These are phyloP conservation scores for Macadamia tetraphylla DNA, from an alignment of 164 flowering plant genomes.

Conservation along the genomic window DNA sequence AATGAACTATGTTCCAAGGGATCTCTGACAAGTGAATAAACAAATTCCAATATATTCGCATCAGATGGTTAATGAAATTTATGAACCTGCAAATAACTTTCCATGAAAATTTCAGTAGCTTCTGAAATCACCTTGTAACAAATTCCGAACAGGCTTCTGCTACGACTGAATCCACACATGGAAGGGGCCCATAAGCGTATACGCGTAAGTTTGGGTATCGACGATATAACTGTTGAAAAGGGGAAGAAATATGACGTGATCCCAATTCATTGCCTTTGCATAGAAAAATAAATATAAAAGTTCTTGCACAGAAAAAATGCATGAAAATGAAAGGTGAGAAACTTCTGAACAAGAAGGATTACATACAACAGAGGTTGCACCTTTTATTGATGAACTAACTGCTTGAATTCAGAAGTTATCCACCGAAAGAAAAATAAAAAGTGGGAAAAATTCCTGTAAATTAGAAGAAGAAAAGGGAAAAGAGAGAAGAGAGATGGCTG, in stretches of 20 bases:
- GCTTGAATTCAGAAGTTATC: too few species aligned
- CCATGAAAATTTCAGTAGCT: background rate
- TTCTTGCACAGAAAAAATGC: too few species aligned
- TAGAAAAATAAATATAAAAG: too few species aligned
- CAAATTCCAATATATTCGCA: background rate
- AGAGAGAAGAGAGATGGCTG: too few species aligned
- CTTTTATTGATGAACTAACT: too few species aligned
- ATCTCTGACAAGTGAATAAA: background rate
- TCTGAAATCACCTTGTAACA: constrained; percentile 58
- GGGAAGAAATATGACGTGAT: background rate
- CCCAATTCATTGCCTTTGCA: too few species aligned
- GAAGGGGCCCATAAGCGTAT: constrained; percentile 72
- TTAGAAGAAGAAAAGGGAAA: too few species aligned
- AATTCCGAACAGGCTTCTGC: constrained; percentile 76
- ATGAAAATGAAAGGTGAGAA: too few species aligned
- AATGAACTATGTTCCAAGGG: background rate
- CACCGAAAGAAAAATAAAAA: too few species aligned
- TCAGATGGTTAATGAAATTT: background rate
- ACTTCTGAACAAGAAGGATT: too few species aligned
- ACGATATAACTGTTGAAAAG: constrained; percentile 38
- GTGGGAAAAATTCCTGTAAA: too few species aligned
- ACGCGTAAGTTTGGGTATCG: constrained; percentile 68
- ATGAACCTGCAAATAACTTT: background rate
- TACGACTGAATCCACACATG: constrained; percentile 59
- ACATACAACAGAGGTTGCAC: too few species aligned